Percentiles rank a stretch among this genome's conserved stretches.
phyloP scores from a whole-genome alignment of 2,329 filamentous ascomycete species.

The Chaetomiaceae sp. region DNA sequence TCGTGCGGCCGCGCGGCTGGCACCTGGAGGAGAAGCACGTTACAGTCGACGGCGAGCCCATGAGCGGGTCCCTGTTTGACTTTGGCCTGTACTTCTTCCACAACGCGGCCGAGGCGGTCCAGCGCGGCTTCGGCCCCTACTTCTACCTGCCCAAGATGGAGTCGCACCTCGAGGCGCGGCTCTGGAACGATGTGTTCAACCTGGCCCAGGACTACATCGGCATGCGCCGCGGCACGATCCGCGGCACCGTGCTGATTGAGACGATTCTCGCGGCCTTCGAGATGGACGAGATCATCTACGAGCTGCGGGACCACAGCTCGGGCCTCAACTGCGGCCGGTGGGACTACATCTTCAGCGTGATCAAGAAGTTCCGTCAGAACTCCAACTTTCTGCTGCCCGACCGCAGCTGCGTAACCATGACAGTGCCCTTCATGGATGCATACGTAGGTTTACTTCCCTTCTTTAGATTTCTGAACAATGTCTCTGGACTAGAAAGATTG shows the following conservation, averaged over 20 bases:
- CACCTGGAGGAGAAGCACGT: slow-evolving; percentile 98
- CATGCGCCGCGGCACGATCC: slow-evolving; percentile 84
- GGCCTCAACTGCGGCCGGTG: slow-evolving; percentile 97
- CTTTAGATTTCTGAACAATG: no score
- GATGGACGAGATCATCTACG: slow-evolving; percentile 99
- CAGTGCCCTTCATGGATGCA: slow-evolving; percentile 93
- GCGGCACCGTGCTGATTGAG: slow-evolving; percentile 93
- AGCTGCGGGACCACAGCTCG: slow-evolving; percentile 91
- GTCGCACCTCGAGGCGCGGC: slow-evolving; percentile 88
- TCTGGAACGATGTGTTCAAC: slow-evolving; percentile 99
- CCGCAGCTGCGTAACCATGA: slow-evolving; percentile 90
- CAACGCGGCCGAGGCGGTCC: slow-evolving; percentile 85
- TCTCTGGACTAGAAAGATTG: no score
- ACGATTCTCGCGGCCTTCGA: slow-evolving; percentile 97
- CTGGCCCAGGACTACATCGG: slow-evolving; percentile 88
- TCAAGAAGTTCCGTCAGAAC: slow-evolving; percentile 99
- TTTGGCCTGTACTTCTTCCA: slow-evolving; percentile 99
- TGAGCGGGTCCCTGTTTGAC: slow-evolving; percentile 89
- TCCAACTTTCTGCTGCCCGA: slow-evolving; percentile 89
- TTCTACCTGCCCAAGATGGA: slow-evolving; percentile 99
- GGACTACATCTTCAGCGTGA: slow-evolving; percentile 99
- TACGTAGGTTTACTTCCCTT: no score
- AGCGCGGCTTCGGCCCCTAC: slow-evolving; percentile 82
- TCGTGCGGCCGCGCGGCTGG: slow-evolving; percentile 93
- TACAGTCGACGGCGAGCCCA: slow-evolving; percentile 88